These are phyloP conservation scores for Papiliotrema flavescens DNA, from an alignment of 1,284 basidiomycete genomes.

Conservation along the genomic window DNA sequence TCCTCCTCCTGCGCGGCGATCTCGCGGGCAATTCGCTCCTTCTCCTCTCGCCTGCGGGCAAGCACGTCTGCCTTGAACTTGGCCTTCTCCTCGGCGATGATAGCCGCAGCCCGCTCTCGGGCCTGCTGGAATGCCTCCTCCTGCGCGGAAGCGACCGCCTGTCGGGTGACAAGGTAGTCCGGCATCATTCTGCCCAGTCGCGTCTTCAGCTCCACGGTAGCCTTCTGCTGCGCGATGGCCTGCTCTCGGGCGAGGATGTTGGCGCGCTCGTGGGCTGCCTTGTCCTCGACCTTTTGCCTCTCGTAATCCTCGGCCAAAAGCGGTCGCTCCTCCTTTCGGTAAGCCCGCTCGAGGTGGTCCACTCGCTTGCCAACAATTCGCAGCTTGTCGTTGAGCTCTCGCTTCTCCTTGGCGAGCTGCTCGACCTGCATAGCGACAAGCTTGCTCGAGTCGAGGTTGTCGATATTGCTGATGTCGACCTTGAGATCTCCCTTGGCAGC, in stretches of 20 bases:
- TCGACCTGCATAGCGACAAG: constrained; percentile 89
- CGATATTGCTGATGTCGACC: constrained; percentile 75
- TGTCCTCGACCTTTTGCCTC: constrained; percentile 74
- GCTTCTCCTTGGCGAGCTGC: constrained; percentile 96
- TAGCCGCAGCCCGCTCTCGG: constrained; percentile 60
- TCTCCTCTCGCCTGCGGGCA: constrained; percentile 49
- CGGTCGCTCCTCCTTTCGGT: constrained; percentile 88
- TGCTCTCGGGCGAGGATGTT: constrained; percentile 63
- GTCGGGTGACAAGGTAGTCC: constrained; percentile 66
- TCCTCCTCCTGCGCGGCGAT: constrained; percentile 59
- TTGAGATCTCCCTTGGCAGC: constrained; percentile 83
- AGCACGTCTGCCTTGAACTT: constrained; percentile 61
- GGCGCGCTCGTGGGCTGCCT: constrained; percentile 63
- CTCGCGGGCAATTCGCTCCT: constrained; percentile 59
- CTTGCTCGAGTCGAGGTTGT: constrained; percentile 79
- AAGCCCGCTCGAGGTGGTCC: constrained; percentile 93
- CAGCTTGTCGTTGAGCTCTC: constrained; percentile 76
- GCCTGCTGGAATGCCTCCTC: constrained; percentile 68
- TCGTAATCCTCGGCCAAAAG: constrained; percentile 85
- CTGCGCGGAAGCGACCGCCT: constrained; percentile 61
- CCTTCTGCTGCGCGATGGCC: constrained; percentile 62
- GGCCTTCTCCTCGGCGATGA: constrained; percentile 82
- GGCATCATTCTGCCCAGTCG: constrained; percentile 70
- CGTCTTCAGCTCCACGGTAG: constrained; percentile 72
- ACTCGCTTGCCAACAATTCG: constrained; percentile 84